Evolutionary conservation across 768 basidiomycete genomes (phyloP).

Genomic region (Serendipita vermifera): DNA sequence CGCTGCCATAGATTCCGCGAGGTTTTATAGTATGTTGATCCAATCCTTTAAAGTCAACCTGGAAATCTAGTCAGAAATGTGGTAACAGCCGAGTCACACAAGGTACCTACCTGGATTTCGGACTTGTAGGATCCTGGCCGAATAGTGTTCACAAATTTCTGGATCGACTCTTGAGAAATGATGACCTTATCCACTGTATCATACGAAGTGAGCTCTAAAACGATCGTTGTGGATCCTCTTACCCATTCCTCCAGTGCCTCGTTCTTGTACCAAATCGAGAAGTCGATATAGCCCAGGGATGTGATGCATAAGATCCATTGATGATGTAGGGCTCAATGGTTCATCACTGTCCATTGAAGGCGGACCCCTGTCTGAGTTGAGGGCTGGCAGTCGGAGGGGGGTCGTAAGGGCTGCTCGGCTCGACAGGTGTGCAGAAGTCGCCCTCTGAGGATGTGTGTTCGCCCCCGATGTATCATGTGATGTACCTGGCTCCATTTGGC

Average conservation of each 20-base stretch:
- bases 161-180: constrained; percentile 40
- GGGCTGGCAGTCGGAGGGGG: background rate
- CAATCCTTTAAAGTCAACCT: constrained; percentile 41
- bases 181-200: constrained; percentile 47
- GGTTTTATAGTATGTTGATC: constrained; percentile 37
- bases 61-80: too few relatives aligned
- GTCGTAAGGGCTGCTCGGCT: background rate
- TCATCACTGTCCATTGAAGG: too few relatives aligned
- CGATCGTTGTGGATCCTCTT: constrained; percentile 9
- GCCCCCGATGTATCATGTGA: background rate
- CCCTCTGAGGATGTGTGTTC: background rate
- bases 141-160: constrained; percentile 35
- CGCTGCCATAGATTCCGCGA: constrained; percentile 46
- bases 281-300: constrained; percentile 40
- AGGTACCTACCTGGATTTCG: constrained; percentile 43
- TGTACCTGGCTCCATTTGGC: background rate
- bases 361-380: background rate
- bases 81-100: too few relatives aligned
- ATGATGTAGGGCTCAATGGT: background rate
- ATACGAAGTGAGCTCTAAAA: background rate
- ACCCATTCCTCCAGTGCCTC: constrained; percentile 41
- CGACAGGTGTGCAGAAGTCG: background rate
- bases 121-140: constrained; percentile 40
- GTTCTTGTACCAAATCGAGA: constrained; percentile 41
- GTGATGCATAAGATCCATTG: constrained; percentile 6